Evolutionary conservation across 225 moss, liverwort and hornwort species (phyloP).

Genomic region (Physcomitrium patens): DNA sequence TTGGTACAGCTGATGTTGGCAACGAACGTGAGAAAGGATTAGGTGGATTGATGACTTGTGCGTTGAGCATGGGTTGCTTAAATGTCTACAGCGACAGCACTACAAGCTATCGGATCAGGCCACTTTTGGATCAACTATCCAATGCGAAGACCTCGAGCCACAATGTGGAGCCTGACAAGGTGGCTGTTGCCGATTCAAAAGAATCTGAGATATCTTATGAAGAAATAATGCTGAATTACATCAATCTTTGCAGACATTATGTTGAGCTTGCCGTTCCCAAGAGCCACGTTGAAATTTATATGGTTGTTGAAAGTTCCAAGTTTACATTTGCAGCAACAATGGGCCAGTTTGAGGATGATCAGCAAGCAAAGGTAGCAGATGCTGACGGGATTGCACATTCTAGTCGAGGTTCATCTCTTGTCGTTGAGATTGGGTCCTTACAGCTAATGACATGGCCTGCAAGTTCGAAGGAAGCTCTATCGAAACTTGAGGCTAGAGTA

Average conservation of each 20-base stretch:
- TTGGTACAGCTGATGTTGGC: conserved; percentile 59
- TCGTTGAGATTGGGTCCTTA: conserved; percentile 77
- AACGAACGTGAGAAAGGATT: conserved; percentile 44
- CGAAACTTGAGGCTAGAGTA: conserved; percentile 45
- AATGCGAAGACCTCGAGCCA: conserved; percentile 25
- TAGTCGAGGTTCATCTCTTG: conserved; percentile 52
- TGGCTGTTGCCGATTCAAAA: conserved; percentile 26
- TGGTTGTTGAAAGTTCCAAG: conserved; percentile 75
- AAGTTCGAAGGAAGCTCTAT: conserved; percentile 34
- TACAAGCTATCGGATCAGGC: conserved; percentile 59
- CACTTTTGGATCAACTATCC: conserved; percentile 62
- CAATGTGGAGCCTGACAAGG: conserved; percentile 14
- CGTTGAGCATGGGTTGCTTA: conserved; percentile 79
- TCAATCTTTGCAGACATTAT: conserved; percentile 55
- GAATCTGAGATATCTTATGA: conserved; percentile 47
- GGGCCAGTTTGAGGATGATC: conserved; percentile 55
- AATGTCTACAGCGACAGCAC: conserved; percentile 63
- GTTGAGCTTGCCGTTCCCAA: conserved; percentile 68
- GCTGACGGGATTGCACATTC: conserved; percentile 34
- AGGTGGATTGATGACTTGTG: conserved; percentile 73
- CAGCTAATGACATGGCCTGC: conserved; percentile 88
- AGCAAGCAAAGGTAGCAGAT: conserved; percentile 32
- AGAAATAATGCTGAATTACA: conserved; percentile 52
- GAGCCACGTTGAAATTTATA: conserved; percentile 62
- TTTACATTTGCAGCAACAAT: conserved; percentile 70